Evolutionary conservation across 2,329 filamentous ascomycete genomes (phyloP).

Genomic region (Neonectria hederae): DNA sequence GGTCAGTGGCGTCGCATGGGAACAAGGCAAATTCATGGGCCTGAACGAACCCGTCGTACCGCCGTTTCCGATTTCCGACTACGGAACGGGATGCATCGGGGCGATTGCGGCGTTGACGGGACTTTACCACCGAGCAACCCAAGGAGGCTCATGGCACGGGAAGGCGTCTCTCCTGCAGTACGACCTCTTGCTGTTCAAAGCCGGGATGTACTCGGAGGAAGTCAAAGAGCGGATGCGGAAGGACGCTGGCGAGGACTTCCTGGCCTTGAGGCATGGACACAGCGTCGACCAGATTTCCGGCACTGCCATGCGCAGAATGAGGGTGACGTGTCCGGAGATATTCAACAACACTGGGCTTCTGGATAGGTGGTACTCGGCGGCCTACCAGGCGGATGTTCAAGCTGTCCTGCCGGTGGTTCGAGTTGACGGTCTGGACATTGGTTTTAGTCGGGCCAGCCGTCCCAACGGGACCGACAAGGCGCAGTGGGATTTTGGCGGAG

Average conservation of each 20-base stretch:
- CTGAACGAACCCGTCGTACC: conserved; percentile 71
- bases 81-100: conserved; percentile 77
- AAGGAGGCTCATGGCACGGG: conserved; percentile 73
- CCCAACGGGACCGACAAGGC: conserved; percentile 66
- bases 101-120: conserved; percentile 73
- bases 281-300: conserved; percentile 73
- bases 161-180: conserved; percentile 73
- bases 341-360: conserved; percentile 10
- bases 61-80: conserved; percentile 71
- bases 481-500: conserved; percentile 64
- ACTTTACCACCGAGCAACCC: conserved; percentile 68
- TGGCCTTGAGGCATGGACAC: conserved; percentile 66
- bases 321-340: conserved; percentile 22
- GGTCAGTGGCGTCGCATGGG: conserved; percentile 67
- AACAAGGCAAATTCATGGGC: conserved; percentile 70
- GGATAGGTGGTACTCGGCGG: conserved; percentile 27
- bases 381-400: conserved; percentile 43
- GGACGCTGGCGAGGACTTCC: conserved; percentile 62
- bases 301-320: conserved; percentile 60
- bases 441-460: conserved; percentile 57
- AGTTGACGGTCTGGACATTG: conserved; percentile 56
- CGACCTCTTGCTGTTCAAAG: conserved; percentile 70
- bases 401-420: conserved; percentile 56
- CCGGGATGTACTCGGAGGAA: conserved; percentile 63
- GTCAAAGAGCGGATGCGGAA: conserved; percentile 63